These are phyloP conservation scores for Diaporthe vexans DNA, from an alignment of 2,329 filamentous ascomycete genomes.

Conservation along the genomic window DNA sequence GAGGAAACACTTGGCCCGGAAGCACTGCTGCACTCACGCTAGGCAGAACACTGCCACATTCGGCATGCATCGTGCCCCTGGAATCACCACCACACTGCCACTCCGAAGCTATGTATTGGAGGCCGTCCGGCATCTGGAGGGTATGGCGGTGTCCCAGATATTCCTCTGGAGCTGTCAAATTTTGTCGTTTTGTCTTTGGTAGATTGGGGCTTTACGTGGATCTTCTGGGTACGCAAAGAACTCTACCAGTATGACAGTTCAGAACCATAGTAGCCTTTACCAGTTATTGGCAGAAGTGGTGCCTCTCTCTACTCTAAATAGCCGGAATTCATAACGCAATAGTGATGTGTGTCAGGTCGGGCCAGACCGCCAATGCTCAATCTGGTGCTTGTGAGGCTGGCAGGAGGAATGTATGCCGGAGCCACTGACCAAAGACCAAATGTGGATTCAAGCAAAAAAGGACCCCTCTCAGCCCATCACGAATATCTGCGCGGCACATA, in stretches of 20 bases:
- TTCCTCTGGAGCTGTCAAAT: not conserved
- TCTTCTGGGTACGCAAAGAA: not conserved
- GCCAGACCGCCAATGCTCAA: not conserved
- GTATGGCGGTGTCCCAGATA: not conserved
- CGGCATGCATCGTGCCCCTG: constrained; percentile 34
- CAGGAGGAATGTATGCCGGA: not conserved
- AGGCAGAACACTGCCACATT: constrained; percentile 42
- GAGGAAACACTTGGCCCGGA: constrained; percentile 19
- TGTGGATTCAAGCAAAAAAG: constrained; percentile 4
- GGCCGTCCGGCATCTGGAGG: constrained; percentile 29
- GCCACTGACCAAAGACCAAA: not conserved
- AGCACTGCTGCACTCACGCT: constrained; percentile 26
- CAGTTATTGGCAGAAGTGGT: constrained; percentile 5
- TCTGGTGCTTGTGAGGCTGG: not conserved
- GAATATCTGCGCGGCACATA: constrained; percentile 15
- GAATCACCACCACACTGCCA: constrained; percentile 20
- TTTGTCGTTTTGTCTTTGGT: not conserved
- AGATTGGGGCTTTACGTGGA: not conserved
- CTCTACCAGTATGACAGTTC: no score
- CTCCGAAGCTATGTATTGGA: not conserved
- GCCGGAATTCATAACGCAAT: not conserved
- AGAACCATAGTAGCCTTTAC: not conserved
- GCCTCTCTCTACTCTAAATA: constrained; percentile 16
- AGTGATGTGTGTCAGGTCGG: not conserved
- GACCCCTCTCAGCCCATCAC: constrained; percentile 17